Base-by-base conservation (phyloP, 768 basidiomycete species). In the Pholiota conissans region DNA sequence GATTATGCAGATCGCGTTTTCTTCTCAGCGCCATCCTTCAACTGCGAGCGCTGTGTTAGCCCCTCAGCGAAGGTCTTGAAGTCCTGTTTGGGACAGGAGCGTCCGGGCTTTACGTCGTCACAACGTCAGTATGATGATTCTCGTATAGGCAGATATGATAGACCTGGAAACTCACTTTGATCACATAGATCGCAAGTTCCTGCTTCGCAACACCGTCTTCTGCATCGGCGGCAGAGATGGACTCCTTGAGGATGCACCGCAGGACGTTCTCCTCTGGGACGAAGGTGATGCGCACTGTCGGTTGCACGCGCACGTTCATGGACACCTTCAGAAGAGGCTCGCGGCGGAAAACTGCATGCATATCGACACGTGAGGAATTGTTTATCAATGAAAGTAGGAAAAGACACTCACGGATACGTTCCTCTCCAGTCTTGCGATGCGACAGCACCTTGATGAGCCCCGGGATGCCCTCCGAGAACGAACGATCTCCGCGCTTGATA, bases 291-390 rank as follows among this genome's bases (percentile, higher is more conserved):
- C 84, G 80, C 40, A 88, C 76, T 8, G 81, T 69, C 7, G 84
- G 74, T 42, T 74, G 74, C 50, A 90, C 65, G 22, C 80, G 79
- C 40, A 86, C 73, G 64, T 87, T 88, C 84, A 88, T 84, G 0
- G 86, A 82, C 0, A 88, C 83, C 63, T 89, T 84, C 76, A 84
- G 83, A 27, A 89, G 69, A 0, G 86, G 87, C 60, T 89, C 87
- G 5, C 87, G 83, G 6, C 87, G 82, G 71, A 90, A 88, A 13
- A 89, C 87, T 87, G 24, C 10, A 20, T 13, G 30, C 6, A 32
- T 6, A 32, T 6, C 13, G 30, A 32, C n/a, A n/a, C n/a, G n/a
- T 32, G 30, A 13, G 6, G 30, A 32, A 32, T 13, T 32, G 6
- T 32, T 13, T 6, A 13, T 32, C 30, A 6, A 32, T 13, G 47